Evolutionary conservation across 129 eudicot genomes (phyloP).

Genomic region (Gnaphalium uliginosum): DNA sequence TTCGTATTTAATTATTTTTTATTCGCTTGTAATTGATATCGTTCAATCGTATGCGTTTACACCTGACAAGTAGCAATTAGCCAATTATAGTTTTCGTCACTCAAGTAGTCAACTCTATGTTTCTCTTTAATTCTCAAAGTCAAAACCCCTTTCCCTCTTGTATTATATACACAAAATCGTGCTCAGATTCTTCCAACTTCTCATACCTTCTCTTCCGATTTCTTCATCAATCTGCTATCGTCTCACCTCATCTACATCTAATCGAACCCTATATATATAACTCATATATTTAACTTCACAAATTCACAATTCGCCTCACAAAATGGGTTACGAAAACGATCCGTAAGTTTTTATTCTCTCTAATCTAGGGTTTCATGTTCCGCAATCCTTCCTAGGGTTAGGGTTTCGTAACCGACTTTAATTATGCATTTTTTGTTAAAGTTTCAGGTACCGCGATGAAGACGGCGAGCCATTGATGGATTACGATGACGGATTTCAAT

Average conservation of each 20-base stretch:
- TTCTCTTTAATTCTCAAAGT: too few species aligned
- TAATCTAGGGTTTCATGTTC: conserved; percentile 37
- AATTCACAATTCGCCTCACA: conserved; percentile 12
- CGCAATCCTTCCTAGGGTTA: neutral
- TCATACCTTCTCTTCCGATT: neutral
- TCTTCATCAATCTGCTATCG: conserved; percentile 16
- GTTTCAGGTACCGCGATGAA: conserved; percentile 65
- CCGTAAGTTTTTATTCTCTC: conserved; percentile 48
- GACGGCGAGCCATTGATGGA: conserved; percentile 40
- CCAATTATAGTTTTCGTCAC: too few species aligned
- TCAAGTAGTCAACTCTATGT: too few species aligned
- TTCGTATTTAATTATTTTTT: too few species aligned
- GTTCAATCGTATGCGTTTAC: too few species aligned
- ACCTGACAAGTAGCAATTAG: too few species aligned
- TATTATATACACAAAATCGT: too few species aligned
- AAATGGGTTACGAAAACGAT: conserved; percentile 67
- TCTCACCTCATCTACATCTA: neutral
- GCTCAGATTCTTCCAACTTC: conserved; percentile 16
- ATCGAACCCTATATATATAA: neutral
- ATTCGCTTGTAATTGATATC: too few species aligned
- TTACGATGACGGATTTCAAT: neutral
- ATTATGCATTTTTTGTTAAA: neutral
- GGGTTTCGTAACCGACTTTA: conserved; percentile 3
- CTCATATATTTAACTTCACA: neutral
- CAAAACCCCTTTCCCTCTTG: too few species aligned